phyloP scores from a whole-genome alignment of 305 asterid genomes.

The Rubia peregrina region DNA sequence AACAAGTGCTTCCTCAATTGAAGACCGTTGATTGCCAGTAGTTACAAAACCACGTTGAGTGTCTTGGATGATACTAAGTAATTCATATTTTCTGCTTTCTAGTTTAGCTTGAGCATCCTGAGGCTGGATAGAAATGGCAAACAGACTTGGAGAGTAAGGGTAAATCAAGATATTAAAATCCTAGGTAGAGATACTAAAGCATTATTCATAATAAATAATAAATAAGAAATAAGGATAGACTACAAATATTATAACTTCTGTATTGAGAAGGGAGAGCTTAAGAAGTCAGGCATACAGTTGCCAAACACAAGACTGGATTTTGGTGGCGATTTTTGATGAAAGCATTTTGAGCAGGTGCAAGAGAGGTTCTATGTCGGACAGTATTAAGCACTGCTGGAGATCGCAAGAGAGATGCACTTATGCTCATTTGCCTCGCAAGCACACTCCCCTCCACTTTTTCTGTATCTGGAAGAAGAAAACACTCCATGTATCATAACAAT shows the following conservation, averaged over 20 bases:
- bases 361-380: not conserved
- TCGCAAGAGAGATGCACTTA: not conserved
- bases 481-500: not conserved
- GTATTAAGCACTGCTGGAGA: not conserved
- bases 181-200: not conserved
- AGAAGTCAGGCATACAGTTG: not conserved
- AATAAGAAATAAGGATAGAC: not conserved
- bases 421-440: constrained; percentile 3
- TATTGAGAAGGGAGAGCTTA: not conserved
- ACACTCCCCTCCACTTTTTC: not conserved
- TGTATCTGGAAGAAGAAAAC: not conserved
- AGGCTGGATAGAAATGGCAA: not conserved
- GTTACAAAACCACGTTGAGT: constrained; percentile 72
- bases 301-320: not conserved
- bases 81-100: constrained; percentile 52
- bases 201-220: not conserved
- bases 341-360: constrained; percentile 6
- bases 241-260: not conserved
- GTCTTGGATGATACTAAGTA: constrained; percentile 53
- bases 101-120: constrained; percentile 30
- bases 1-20: constrained; percentile 71
- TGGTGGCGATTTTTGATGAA: not conserved
- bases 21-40: constrained; percentile 54
- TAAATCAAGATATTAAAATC: not conserved
- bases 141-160: not conserved